A percentile compares a stretch with the other conserved stretches of the same genome.
These are phyloP conservation scores for Raddia distichophylla DNA, from an alignment of 176 grass and related monocot species.

Conservation along the genomic window DNA sequence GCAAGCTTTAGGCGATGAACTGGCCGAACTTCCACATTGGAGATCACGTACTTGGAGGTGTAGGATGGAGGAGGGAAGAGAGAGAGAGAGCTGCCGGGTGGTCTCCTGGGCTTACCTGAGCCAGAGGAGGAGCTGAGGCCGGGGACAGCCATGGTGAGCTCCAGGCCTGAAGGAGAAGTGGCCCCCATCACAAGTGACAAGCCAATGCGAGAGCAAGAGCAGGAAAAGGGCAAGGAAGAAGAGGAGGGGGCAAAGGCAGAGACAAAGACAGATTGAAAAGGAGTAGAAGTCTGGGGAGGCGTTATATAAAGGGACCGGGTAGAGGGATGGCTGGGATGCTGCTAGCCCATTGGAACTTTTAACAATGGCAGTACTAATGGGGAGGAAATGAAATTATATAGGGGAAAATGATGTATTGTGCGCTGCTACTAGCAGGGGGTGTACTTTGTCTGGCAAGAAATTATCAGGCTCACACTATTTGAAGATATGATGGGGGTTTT, in stretches of 20 bases:
- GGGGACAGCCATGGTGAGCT: conserved; percentile 96
- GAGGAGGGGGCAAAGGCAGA: conserved; percentile 43
- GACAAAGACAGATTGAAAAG: conserved; percentile 58
- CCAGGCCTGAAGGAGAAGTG: conserved; percentile 69
- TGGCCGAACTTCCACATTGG: background rate
- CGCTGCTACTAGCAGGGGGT: conserved; percentile 21
- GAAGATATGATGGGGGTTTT: conserved; percentile 41
- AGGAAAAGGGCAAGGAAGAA: conserved; percentile 28
- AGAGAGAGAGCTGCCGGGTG: background rate
- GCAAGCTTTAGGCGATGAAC: conserved; percentile 7
- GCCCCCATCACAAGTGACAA: conserved; percentile 55
- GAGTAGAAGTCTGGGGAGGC: conserved; percentile 49
- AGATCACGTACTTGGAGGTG: background rate
- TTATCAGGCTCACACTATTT: conserved; percentile 37
- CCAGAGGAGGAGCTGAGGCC: conserved; percentile 78
- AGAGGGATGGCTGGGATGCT: conserved; percentile 19
- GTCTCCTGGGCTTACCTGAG: conserved; percentile 57
- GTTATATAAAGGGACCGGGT: conserved; percentile 44
- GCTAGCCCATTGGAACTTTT: conserved; percentile 30
- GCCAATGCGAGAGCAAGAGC: conserved; percentile 29
- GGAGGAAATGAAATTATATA: background rate
- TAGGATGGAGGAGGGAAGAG: background rate
- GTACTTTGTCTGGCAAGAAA: conserved; percentile 54
- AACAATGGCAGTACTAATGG: conserved; percentile 16
- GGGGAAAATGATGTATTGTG: background rate